Evolutionary conservation across 306 rosid genomes (phyloP).

Genomic region (Gleditsia sinensis): DNA sequence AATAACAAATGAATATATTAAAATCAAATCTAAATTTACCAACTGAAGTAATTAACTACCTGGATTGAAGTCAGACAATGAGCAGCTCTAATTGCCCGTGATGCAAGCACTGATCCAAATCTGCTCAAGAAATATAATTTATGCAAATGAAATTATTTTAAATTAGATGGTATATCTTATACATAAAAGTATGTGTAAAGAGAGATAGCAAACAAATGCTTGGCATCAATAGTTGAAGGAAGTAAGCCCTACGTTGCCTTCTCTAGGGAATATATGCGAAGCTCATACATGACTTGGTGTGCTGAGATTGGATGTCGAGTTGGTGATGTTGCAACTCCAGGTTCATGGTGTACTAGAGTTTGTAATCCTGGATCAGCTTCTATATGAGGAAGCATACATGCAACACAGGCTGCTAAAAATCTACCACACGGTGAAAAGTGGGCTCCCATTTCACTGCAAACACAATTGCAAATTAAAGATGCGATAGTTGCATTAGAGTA

Average conservation of each 20-base stretch:
- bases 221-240: conserved; percentile 21
- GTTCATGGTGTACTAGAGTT: conserved; percentile 53
- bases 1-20: background rate
- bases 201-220: background rate
- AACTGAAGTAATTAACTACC: conserved; percentile 44
- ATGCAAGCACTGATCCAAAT: conserved; percentile 63
- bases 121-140: conserved; percentile 40
- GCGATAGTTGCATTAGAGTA: conserved; percentile 7
- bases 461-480: conserved; percentile 22
- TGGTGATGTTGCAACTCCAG: conserved; percentile 69
- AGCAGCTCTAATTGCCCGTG: conserved; percentile 76
- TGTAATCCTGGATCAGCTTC: conserved; percentile 67
- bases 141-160: background rate
- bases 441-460: conserved; percentile 60
- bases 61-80: conserved; percentile 83
- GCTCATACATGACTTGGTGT: conserved; percentile 77
- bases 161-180: background rate
- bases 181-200: conserved; percentile 1
- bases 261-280: conserved; percentile 76
- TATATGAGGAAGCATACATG: conserved; percentile 54
- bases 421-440: conserved; percentile 61
- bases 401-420: conserved; percentile 53
- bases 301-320: conserved; percentile 76
- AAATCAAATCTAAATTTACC: background rate
- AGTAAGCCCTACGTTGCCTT: conserved; percentile 61